These are phyloP conservation scores for Dictyostelium citrinum DNA, from an alignment of 78 protist species.

Conservation along the genomic window DNA sequence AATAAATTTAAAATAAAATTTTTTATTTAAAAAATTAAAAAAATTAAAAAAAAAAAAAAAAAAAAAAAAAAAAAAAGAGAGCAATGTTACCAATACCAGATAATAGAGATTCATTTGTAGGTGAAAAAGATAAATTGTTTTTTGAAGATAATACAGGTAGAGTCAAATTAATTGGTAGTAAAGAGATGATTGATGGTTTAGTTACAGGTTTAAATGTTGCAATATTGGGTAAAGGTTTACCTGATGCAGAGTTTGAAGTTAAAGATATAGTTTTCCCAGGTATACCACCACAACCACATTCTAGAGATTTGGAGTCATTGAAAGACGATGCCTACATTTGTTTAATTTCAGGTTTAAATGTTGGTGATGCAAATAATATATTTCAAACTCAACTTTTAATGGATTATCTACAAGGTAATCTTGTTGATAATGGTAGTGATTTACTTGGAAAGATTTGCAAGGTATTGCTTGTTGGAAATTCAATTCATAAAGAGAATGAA, in stretches of 20 bases:
- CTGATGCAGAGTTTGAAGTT: slow-evolving; percentile 71
- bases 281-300: slow-evolving; percentile 53
- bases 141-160: slow-evolving; percentile 83
- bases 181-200: slow-evolving; percentile 14
- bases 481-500: slow-evolving; percentile 42
- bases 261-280: slow-evolving; percentile 60
- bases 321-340: slow-evolving; percentile 45
- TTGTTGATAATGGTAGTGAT: not conserved
- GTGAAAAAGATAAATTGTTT: slow-evolving; percentile 37
- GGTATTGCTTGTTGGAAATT: slow-evolving; percentile 62
- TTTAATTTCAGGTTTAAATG: slow-evolving; percentile 1
- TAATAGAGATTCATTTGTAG: slow-evolving; percentile 13
- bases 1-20: no score
- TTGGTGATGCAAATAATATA: slow-evolving; percentile 39
- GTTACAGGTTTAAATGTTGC: slow-evolving; percentile 76
- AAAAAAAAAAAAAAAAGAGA: not conserved
- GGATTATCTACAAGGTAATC: slow-evolving; percentile 36
- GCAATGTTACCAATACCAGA: slow-evolving; percentile 59
- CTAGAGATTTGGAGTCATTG: not conserved
- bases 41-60: no score
- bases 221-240: slow-evolving; percentile 52
- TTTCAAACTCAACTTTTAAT: not conserved
- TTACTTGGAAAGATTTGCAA: not conserved
- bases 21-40: no score
- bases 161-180: slow-evolving; percentile 51